Evolutionary conservation across 768 basidiomycete genomes (phyloP), one percentile per base, ranked within the genome.

Genomic region (Macrolepiota fuliginosa): DNA sequence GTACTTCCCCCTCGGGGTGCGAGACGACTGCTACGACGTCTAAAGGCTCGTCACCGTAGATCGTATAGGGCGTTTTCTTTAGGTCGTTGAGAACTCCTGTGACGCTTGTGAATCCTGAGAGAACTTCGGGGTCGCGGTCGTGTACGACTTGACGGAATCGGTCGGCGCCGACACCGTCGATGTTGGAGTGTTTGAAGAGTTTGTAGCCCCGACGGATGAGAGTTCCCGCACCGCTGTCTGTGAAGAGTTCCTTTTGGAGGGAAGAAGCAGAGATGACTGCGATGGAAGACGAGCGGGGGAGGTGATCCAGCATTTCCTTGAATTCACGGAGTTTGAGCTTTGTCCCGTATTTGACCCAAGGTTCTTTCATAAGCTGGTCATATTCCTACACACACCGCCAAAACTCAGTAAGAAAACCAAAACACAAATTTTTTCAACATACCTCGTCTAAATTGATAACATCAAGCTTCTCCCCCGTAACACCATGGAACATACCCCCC

Each of bases 321-420:
- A 99, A 98, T 74, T 98, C 96, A 65, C 97, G 90, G 61, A 99
- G 84, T 78, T 98, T 98, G 74, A 99, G 91, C 76, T 99, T 99
- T 65, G 96, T 98, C 63, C 96, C 97, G 72, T 88, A 98, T 73
- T 97, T 97, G 74, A 99, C 96, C 97, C 97, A 99, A 5, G 95
- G 85, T 76, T 98, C 91, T 70, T 95, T 96, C 95, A 98, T 92
- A 62, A 99, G 88, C 24, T 84, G 84, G 66, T 96, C 92, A 75
- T 96, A 98, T 79, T 99, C 97, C 91, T 94, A 69, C 3, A 27
- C 0, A 53, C 7, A 62, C 63, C n/a, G n/a, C n/a, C 37, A 54
- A 36, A 62, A 15, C 50, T 15, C 35, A 39, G 35, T 40, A 51
- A 51, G 54, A 17, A 5, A 12, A 22, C 53, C 3, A 32, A 17